Conservation (phyloP, 805 yeast species). For the Hanseniaspora osmophila region DNA sequence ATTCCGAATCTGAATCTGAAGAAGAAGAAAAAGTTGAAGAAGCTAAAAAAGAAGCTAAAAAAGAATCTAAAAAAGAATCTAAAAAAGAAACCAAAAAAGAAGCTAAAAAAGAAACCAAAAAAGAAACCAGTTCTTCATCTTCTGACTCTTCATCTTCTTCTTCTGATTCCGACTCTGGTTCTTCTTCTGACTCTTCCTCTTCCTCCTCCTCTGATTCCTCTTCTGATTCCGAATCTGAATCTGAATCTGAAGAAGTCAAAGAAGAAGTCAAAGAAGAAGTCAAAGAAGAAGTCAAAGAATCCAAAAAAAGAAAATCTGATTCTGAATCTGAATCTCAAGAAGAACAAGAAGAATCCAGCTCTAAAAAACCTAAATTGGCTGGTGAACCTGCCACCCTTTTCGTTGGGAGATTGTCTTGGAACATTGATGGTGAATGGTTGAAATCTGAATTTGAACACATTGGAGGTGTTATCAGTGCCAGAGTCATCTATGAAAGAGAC, state of each 20-base stretch:
- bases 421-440: conserved; percentile 90
- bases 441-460: conserved; percentile 65
- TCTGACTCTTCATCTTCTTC: conserved; percentile 13
- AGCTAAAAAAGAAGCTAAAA: conserved; percentile 4
- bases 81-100: conserved; percentile 17
- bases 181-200: conserved; percentile 15
- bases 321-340: conserved; percentile 21
- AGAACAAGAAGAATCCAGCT: conserved; percentile 26
- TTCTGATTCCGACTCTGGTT: conserved; percentile 12
- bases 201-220: conserved; percentile 10
- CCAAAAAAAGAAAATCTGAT: conserved; percentile 10
- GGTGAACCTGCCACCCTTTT: conserved; percentile 78
- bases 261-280: conserved; percentile 16
- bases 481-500: conserved; percentile 80
- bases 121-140: conserved; percentile 15
- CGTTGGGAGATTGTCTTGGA: conserved; percentile 96
- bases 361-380: conserved; percentile 31
- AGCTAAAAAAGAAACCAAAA: conserved; percentile 15
- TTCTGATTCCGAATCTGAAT: conserved; percentile 13
- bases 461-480: conserved; percentile 77
- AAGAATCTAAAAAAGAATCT: conserved; percentile 15
- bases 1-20: conserved; percentile 9
- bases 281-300: conserved; percentile 17
- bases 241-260: conserved; percentile 20
- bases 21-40: conserved; percentile 5